Evolutionary conservation across 768 basidiomycete genomes (phyloP), one percentile per base, ranked within the genome.

Genomic region (Botryobasidium botryosum): DNA sequence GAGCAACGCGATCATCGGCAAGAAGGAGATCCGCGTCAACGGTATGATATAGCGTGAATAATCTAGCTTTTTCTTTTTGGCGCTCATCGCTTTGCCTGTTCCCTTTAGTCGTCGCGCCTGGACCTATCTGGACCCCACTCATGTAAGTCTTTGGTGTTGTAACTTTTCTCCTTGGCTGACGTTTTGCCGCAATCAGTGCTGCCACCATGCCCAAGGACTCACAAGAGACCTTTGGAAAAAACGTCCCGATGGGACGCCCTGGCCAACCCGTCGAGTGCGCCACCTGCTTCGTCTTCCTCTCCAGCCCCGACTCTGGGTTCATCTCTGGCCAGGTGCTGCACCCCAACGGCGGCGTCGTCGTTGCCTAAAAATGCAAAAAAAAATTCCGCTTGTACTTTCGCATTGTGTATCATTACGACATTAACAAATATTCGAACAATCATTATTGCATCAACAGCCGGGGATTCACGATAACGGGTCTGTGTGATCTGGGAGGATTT

Each of bases 191-290:
- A 8, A 25, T 50, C 17, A 53, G 52, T 26, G 54, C 59, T 4
- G 55, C 61, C 2, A 63, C 62, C 3, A 67, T 68, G 60, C 56
- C 62, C 7, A 50, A 59, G 18, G 59, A 61, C 3, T 53, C 56
- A 2, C 58, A 62, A 36, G 52, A 61, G 38, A 49, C 47, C 3
- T 63, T 65, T 37, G 61, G 60, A 4, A 52, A 43, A 5, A 53
- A 33, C 2, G 59, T 62, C 0, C 65, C 70, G 3, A 69, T 71
- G 53, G 65, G 64, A 2, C 59, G 71, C 33, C 63, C 68, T 1
- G 70, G 69, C 12, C 70, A 71, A 52, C 71, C 71, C 3, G 57
- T 70, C 37, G 70, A 72, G 51, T 56, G 67, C 15, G 70, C 69
- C 6, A 68, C 69, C 2, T 60, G 60, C 25, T 65, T 65, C 45